Conservation (phyloP, 176 grass and related monocot species). For the Carex pumila region DNA sequence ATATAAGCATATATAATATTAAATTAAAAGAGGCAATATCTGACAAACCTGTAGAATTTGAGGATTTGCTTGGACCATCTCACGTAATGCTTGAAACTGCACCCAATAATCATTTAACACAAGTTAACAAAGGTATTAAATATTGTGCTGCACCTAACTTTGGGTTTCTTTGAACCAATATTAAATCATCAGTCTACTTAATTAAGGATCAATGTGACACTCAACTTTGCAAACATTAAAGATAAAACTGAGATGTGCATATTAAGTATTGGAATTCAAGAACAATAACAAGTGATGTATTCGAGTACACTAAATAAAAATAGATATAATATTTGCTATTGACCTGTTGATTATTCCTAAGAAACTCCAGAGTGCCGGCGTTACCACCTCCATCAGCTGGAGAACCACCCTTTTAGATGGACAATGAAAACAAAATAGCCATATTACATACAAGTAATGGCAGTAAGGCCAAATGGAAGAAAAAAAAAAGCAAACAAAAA, state of each 20-base stretch:
- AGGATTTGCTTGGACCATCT: conserved; percentile 91
- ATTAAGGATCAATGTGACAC: background rate
- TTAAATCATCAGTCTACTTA: background rate
- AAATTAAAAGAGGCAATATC: background rate
- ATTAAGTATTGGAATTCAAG: background rate
- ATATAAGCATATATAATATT: background rate
- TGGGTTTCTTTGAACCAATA: background rate
- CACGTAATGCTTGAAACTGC: conserved; percentile 87
- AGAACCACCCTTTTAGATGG: conserved; percentile 37
- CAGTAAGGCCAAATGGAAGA: background rate
- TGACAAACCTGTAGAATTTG: conserved; percentile 81
- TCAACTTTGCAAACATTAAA: background rate
- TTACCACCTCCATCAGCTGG: conserved; percentile 46
- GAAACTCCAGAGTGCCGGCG: conserved; percentile 79
- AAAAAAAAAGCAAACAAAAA: background rate
- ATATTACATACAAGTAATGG: conserved; percentile 8
- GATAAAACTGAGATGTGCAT: background rate
- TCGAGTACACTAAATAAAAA: background rate
- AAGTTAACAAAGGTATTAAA: background rate
- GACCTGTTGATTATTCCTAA: conserved; percentile 82
- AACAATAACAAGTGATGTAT: background rate
- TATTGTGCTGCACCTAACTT: conserved; percentile 3
- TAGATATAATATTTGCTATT: conserved; percentile 11
- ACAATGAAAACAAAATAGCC: conserved; percentile 15
- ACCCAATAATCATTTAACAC: conserved; percentile 23